Evolutionary conservation across 345 rosid genomes (phyloP).

Genomic region (Lenwebbia sp.): DNA sequence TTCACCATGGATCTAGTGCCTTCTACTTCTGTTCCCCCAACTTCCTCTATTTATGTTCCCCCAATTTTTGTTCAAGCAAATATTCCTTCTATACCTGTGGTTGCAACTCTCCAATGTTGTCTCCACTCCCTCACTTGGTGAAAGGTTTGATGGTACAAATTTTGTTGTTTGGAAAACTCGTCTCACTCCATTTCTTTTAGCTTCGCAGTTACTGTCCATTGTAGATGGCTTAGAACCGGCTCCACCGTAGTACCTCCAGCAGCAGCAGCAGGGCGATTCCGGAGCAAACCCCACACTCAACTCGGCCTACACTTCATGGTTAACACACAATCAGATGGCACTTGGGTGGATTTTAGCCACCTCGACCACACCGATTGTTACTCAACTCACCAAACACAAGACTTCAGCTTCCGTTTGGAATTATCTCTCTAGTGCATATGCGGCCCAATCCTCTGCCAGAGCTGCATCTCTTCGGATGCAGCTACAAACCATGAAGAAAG

Average conservation of each 20-base stretch:
- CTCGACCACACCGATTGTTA: background rate
- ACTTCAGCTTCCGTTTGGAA: background rate
- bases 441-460: too few species aligned
- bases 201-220: background rate
- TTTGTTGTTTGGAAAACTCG: background rate
- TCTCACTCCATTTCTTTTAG: background rate
- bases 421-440: background rate
- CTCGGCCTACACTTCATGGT: background rate
- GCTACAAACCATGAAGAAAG: too few species aligned
- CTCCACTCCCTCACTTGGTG: background rate
- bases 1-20: background rate
- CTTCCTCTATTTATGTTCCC: too few species aligned
- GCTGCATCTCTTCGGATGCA: too few species aligned
- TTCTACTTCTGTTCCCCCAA: too few species aligned
- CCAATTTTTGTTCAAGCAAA: background rate
- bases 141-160: too few species aligned
- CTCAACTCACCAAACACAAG: background rate
- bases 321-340: background rate
- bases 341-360: background rate
- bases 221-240: background rate
- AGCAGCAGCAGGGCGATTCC: background rate
- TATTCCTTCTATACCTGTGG: background rate
- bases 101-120: background rate
- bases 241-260: background rate
- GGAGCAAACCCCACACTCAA: background rate